Conservation (phyloP, 1,284 basidiomycete genomes). For the Boletellus sp. region DNA sequence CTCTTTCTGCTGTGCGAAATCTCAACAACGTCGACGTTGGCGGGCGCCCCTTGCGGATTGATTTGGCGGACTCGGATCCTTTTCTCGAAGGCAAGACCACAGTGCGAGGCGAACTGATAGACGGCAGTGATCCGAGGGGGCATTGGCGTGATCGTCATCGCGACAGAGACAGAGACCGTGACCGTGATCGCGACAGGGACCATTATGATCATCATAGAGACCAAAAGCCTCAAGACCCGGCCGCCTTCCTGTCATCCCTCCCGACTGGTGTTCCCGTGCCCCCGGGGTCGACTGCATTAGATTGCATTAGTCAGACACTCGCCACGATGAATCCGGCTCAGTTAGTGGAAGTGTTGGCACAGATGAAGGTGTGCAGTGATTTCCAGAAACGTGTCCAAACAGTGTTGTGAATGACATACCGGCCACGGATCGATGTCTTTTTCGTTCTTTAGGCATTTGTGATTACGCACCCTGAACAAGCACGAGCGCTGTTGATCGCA, state of each 20-base stretch:
- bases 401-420: slow-evolving; percentile 25
- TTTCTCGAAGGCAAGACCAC: slow-evolving; percentile 64
- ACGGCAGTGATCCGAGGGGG: slow-evolving; percentile 45
- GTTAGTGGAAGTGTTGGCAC: slow-evolving; percentile 91
- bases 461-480: slow-evolving; percentile 88
- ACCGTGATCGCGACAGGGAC: slow-evolving; percentile 30
- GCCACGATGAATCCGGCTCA: slow-evolving; percentile 82
- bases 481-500: slow-evolving; percentile 70
- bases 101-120: slow-evolving; percentile 44
- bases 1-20: slow-evolving; percentile 78
- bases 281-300: slow-evolving; percentile 74
- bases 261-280: slow-evolving; percentile 80
- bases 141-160: slow-evolving; percentile 53
- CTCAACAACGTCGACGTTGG: slow-evolving; percentile 80
- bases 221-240: slow-evolving; percentile 38
- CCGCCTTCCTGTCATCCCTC: slow-evolving; percentile 59
- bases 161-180: slow-evolving; percentile 19
- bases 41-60: slow-evolving; percentile 81
- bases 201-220: slow-evolving; percentile 25
- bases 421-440: slow-evolving; percentile 6
- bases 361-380: slow-evolving; percentile 83
- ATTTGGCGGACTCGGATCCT: slow-evolving; percentile 64
- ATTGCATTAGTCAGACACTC: slow-evolving; percentile 85
- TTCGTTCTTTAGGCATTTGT: slow-evolving; percentile 69
- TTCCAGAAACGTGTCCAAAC: slow-evolving; percentile 21